Evolutionary conservation across 2,329 filamentous ascomycete genomes (phyloP).

Genomic region (Corynespora cassiicola): DNA sequence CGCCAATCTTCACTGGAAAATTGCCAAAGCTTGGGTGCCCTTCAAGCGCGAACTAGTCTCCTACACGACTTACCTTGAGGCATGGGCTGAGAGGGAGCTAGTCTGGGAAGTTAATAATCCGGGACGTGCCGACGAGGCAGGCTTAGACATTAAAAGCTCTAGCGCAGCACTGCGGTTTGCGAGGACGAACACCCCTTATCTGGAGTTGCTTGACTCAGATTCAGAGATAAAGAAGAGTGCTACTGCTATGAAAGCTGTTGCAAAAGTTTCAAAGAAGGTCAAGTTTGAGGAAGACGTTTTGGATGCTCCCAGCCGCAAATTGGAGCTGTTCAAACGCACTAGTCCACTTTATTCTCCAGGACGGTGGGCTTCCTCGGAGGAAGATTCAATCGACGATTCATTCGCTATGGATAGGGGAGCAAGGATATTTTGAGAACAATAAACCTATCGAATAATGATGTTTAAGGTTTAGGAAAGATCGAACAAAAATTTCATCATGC

Average conservation of each 20-base stretch:
- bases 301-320: neutral
- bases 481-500: too few species aligned
- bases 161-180: neutral
- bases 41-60: neutral
- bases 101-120: neutral
- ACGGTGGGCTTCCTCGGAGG: neutral
- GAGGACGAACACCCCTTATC: slow-evolving; percentile 1
- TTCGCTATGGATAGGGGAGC: too few species aligned
- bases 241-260: neutral
- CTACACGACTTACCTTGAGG: slow-evolving; percentile 1
- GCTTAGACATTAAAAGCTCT: neutral
- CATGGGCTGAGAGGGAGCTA: neutral
- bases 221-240: neutral
- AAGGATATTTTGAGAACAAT: too few species aligned
- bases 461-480: too few species aligned
- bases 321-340: neutral
- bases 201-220: slow-evolving; percentile 1
- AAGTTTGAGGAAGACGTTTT: neutral
- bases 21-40: neutral
- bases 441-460: too few species aligned
- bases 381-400: too few species aligned
- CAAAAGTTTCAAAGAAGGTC: too few species aligned
- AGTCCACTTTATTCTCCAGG: neutral
- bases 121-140: too few species aligned
- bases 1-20: neutral